Evolutionary conservation across 1,284 basidiomycete genomes (phyloP).

Genomic region (Phaffia rhodozyma): DNA sequence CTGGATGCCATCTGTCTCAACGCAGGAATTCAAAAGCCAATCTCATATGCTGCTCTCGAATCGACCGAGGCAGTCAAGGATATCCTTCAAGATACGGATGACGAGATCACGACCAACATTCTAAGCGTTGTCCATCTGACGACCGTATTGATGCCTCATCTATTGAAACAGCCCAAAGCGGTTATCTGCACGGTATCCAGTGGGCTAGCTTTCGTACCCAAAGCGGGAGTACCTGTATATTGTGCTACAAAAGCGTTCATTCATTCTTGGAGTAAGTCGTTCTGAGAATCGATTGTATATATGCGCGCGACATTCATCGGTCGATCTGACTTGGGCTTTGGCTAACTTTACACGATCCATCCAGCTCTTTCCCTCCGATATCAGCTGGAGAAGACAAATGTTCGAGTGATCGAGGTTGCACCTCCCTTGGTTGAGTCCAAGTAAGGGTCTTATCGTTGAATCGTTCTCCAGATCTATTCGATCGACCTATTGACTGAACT

Average conservation of each 20-base stretch:
- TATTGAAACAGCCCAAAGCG: neutral
- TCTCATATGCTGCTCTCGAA: neutral
- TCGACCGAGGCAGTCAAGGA: neutral
- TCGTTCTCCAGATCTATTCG: no score
- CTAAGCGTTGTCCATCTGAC: neutral
- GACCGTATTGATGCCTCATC: neutral
- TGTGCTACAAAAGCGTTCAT: constrained; percentile 3
- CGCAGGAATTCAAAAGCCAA: neutral
- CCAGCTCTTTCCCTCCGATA: neutral
- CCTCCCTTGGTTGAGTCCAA: neutral
- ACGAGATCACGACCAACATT: neutral
- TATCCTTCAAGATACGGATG: neutral
- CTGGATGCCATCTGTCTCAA: neutral
- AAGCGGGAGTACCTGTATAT: neutral
- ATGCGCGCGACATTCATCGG: no score
- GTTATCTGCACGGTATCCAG: neutral
- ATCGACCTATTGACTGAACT: no score
- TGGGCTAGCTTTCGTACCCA: neutral
- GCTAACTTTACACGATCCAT: no score
- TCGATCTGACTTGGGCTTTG: no score
- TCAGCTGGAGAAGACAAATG: neutral
- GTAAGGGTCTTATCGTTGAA: no score
- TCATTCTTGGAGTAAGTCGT: neutral
- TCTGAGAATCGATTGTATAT: neutral
- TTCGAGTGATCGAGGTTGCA: neutral